A percentile compares a stretch with the other conserved stretches of the same genome.
These are phyloP conservation scores for Cydonia oblonga DNA, from an alignment of 331 rosid species.

Conservation along the genomic window DNA sequence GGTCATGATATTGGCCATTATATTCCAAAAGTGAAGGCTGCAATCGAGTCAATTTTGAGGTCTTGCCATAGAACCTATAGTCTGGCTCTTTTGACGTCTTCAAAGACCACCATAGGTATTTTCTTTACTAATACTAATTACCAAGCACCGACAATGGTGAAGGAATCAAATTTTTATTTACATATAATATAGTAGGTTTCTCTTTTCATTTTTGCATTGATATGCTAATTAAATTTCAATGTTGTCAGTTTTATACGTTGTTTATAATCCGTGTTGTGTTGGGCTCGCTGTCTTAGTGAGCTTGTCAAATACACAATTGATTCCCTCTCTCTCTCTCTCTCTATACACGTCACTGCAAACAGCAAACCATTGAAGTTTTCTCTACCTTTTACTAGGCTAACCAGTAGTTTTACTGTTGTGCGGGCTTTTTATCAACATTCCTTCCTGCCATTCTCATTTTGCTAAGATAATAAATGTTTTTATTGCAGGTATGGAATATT, in stretches of 20 bases:
- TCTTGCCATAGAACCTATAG: conserved; percentile 72
- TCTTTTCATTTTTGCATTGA: neutral
- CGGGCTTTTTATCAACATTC: neutral
- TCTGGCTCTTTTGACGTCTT: conserved; percentile 94
- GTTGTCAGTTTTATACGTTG: neutral
- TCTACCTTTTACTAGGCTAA: neutral
- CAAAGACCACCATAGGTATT: conserved; percentile 85
- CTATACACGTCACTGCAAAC: neutral
- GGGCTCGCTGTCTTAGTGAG: neutral
- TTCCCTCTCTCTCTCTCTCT: neutral
- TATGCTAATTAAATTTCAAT: neutral
- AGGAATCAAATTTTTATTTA: neutral
- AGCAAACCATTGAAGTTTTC: neutral
- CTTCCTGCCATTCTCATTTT: neutral
- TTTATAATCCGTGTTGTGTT: neutral
- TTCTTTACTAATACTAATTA: conserved; percentile 6
- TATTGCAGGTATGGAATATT: neutral
- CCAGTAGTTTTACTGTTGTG: neutral
- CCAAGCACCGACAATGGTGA: neutral
- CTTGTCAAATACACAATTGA: neutral
- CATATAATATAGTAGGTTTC: neutral
- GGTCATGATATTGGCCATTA: conserved; percentile 93
- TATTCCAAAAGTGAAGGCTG: conserved; percentile 94
- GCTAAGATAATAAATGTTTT: neutral
- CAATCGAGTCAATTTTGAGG: conserved; percentile 83